Base-by-base conservation (phyloP, 2,329 filamentous ascomycete species). In the Orbilia quercus region DNA sequence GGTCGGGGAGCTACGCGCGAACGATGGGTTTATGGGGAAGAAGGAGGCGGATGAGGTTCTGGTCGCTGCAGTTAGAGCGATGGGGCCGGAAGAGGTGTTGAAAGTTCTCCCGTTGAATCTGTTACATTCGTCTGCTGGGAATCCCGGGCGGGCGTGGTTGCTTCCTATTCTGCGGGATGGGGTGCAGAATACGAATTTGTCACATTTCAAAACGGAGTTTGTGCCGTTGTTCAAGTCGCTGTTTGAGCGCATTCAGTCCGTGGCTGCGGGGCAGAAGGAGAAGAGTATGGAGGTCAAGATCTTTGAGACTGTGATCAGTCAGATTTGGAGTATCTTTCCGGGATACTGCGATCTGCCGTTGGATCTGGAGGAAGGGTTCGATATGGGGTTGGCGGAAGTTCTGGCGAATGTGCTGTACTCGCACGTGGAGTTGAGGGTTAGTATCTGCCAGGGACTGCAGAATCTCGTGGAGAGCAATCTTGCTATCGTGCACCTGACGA, bases 261-360 rank as follows among this genome's bases (percentile, higher is more conserved):
- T 98, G 3, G 83, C 96, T 50, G 91, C 90, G 12, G 75, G 74
- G 6, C 83, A 87, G 20, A 88, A 87, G 12, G 91, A 94, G 79
- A 97, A 96, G 84, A 95, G 92, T 0, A 93, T 96, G 86, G 92
- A 98, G 80, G 87, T 95, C 79, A 99, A 99, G 84, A 96, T 99
- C 70, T 99, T 95, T 80, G 94, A 99, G 82, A 98, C 95, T 0
- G 84, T 99, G 2, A 91, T 99, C 7, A 90, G 96, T 77, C 95
- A 99, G 79, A 93, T 94, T 44, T 99, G 95, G 95, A 92, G 91
- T 0, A 89, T 91, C 57, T 85, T 99, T 14, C 94, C 95, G 0
- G 95, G 95, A 0, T 99, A 97, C 82, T 98, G 95, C 80, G 92
- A 97, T 79, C 83, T 97, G 60, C 94, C 95, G 1, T 82, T 96